Conservation (phyloP, 202 grass and related monocot species). For the Zoysia matrella region DNA sequence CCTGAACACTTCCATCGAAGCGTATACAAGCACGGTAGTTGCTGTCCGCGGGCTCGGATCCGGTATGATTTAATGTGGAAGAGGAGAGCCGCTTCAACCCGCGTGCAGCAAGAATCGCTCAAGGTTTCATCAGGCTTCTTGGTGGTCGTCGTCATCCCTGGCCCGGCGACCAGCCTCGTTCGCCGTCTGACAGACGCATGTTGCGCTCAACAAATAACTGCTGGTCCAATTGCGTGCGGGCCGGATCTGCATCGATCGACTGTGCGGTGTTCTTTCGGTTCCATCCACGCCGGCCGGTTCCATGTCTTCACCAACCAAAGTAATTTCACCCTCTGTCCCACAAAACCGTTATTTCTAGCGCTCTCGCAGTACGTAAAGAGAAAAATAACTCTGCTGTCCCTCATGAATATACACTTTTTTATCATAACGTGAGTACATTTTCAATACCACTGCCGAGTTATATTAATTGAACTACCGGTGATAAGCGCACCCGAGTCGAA, state of each 20-base stretch:
- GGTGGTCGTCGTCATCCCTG: constrained; percentile 17
- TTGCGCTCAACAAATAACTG: constrained; percentile 36
- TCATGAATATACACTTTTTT: no score
- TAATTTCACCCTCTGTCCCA: constrained; percentile 11
- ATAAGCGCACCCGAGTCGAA: no score
- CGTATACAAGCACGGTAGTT: neutral
- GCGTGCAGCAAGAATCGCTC: constrained; percentile 13
- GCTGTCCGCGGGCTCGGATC: constrained; percentile 22
- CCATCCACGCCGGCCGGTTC: constrained; percentile 23
- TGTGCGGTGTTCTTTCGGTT: constrained; percentile 40
- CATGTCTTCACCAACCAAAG: constrained; percentile 34
- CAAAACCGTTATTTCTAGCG: no score
- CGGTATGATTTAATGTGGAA: constrained; percentile 19
- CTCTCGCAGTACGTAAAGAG: no score
- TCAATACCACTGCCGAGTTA: no score
- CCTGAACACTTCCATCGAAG: constrained; percentile 8
- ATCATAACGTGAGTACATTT: no score
- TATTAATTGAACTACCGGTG: no score
- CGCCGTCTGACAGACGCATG: constrained; percentile 29
- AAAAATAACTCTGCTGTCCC: no score
- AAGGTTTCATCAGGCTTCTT: neutral
- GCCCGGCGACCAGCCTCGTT: neutral
- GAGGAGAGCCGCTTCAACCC: neutral
- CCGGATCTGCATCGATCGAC: neutral
- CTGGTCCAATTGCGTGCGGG: constrained; percentile 15